Percentiles rank a stretch among this genome's conserved stretches.
Conservation (phyloP, 2,329 filamentous ascomycete genomes). For the Ophioceras dolichostomum region DNA sequence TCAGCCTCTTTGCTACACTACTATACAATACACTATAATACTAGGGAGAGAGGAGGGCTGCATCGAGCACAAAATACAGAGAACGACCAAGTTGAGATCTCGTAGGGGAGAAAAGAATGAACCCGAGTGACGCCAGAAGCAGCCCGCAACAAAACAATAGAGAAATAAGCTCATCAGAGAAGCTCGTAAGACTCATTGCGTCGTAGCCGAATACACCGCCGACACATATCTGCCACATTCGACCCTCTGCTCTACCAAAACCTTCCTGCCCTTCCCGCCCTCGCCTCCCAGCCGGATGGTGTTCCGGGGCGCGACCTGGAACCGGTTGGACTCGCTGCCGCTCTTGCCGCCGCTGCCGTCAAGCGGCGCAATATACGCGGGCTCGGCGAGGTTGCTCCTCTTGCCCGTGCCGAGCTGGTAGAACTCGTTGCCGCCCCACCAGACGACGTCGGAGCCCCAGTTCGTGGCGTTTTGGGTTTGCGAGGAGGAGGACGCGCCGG, state of each 20-base stretch:
- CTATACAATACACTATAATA: no score
- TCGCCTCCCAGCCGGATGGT: conserved; percentile 54
- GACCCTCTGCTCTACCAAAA: conserved; percentile 72
- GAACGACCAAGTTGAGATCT: no score
- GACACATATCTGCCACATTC: conserved; percentile 77
- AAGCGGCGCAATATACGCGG: conserved; percentile 66
- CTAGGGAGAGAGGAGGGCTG: no score
- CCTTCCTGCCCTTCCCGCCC: conserved; percentile 50
- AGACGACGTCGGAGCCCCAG: conserved; percentile 79
- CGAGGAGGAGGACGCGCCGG: conserved; percentile 26
- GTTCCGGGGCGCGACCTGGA: conserved; percentile 68
- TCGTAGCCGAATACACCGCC: conserved; percentile 58
- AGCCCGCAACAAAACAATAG: no score
- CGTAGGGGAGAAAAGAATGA: no score
- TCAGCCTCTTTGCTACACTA: no score
- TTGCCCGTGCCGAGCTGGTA: conserved; percentile 90
- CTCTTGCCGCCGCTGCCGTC: conserved; percentile 43
- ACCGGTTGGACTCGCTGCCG: conserved; percentile 50
- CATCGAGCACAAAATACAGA: no score
- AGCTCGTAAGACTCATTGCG: no score
- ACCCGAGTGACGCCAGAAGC: no score
- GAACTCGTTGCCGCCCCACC: conserved; percentile 91
- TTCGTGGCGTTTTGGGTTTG: conserved; percentile 59
- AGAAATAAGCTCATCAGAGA: no score
- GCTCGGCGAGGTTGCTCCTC: conserved; percentile 64